Evolutionary conservation across 495 filamentous ascomycete genomes (phyloP).

Genomic region (Tuber magnatum): DNA sequence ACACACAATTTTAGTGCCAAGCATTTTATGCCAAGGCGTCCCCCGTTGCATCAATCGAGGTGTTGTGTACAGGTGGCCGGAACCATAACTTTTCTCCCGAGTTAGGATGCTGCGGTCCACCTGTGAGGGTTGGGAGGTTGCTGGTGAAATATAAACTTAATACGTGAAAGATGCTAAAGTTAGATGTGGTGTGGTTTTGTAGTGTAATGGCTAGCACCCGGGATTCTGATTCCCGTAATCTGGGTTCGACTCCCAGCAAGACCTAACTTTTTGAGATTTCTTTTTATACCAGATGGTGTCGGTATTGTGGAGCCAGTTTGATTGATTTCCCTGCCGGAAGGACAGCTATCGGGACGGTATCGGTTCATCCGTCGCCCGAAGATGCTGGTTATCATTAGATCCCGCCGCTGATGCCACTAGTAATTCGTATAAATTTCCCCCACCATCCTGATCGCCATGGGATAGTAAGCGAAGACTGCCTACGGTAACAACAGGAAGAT

Average conservation of each 20-base stretch:
- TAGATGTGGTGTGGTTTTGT: slow-evolving; percentile 7
- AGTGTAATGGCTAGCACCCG: slow-evolving; percentile 30
- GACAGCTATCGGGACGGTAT: neutral
- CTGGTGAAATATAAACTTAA: neutral
- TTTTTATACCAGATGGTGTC: neutral
- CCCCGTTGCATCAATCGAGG: too few relatives aligned
- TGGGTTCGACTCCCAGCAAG: slow-evolving; percentile 29
- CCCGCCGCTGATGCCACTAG: neutral
- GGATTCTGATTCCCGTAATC: slow-evolving; percentile 31
- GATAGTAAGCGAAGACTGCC: neutral
- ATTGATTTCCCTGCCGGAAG: neutral
- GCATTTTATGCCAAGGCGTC: too few relatives aligned
- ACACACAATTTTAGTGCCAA: too few relatives aligned
- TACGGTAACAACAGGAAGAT: neutral
- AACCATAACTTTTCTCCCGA: neutral
- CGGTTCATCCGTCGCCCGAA: neutral
- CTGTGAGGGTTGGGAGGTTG: neutral
- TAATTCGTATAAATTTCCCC: neutral
- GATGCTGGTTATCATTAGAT: neutral
- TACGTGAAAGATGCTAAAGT: neutral
- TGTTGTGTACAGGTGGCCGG: too few relatives aligned
- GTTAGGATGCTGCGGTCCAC: too few relatives aligned
- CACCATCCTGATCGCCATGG: neutral
- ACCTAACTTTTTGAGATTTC: slow-evolving; percentile 3
- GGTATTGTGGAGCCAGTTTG: neutral